Base-by-base conservation (phyloP, 495 filamentous ascomycete species). In the Trichoderma gamsii region DNA sequence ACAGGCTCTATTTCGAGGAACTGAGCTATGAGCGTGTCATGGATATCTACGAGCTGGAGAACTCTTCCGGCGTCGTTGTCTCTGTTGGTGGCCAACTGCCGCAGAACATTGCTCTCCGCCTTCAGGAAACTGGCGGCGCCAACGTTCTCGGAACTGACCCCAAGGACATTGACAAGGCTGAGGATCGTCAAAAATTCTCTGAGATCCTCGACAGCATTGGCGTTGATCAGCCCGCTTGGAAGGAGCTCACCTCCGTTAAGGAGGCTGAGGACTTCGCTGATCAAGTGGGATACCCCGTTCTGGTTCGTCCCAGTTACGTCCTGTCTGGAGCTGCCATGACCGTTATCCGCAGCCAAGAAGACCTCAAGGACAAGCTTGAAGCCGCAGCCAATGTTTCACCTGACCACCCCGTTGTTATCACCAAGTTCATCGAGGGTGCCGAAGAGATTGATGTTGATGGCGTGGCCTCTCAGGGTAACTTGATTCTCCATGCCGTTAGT, bases 271-370 rank as follows among this genome's bases (percentile, higher is more conserved):
- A 82, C 43, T 99, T 99, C 77, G 96, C 94, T 71, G 80, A 92
- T 25, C 87, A 90, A 78, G 95, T 97, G 67, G 87, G 86, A 71
- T 99, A 97, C 78, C 95, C 95, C 29, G 95, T 99, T 64, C 85
- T 97, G 35, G 94, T 98, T 49, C 89, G 95, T 66, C 95, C 95
- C 13, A 93, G 90, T n/a, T 99, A 99, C 74, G 95, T 99, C 38
- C 89, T 99, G 35, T 98, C 95, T 25, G 95, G 95, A 69, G 95
- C 95, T 70, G 95, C 95, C 69, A 99, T 99, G 95, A 99, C 96
- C 77, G 96, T 96, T n/a, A 96, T 97, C 65, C 93, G 91, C 76
- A 95, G 90, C 70, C 84, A 93, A 79, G 86, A 91, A 71, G 95
- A 98, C 70, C 85, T 99, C 46, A 93, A 92, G 72, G 90, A 86